Conservation (phyloP, 495 filamentous ascomycete species). For the Pseudoneurospora amorphoporcata region DNA sequence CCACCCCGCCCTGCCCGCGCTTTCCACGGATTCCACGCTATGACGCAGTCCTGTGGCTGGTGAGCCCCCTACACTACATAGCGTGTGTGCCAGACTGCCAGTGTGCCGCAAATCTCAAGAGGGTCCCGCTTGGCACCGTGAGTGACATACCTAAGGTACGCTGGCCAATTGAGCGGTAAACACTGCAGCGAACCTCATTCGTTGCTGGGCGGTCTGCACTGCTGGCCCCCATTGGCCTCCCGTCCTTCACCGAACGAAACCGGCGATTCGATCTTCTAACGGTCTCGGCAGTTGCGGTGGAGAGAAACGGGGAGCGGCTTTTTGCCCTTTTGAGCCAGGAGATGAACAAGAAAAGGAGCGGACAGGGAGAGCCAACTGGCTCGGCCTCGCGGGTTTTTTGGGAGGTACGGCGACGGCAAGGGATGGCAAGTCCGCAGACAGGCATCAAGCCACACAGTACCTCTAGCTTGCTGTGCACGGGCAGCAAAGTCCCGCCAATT, state of each 20-base stretch:
- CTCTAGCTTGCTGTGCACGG: not conserved
- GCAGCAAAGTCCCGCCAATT: not conserved
- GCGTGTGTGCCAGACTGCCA: not conserved
- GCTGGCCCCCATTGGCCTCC: not conserved
- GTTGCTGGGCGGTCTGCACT: not conserved
- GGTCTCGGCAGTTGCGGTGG: not conserved
- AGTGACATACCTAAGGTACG: not conserved
- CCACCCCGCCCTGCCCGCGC: not conserved
- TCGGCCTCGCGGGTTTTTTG: not conserved
- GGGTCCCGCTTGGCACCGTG: not conserved
- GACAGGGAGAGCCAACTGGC: not conserved
- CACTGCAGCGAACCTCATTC: not conserved
- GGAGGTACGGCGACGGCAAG: not conserved
- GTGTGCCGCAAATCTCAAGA: not conserved
- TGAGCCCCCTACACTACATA: not conserved
- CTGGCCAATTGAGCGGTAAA: not conserved
- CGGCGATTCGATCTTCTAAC: not conserved
- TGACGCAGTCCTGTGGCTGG: constrained; percentile 16
- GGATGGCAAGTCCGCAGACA: not conserved
- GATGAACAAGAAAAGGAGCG: not conserved
- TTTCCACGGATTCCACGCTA: constrained; percentile 1
- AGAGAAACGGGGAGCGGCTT: not conserved
- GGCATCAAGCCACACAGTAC: not conserved
- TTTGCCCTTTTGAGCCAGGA: not conserved
- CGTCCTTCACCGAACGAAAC: not conserved